Percentiles rank a stretch among this genome's conserved stretches.
These are phyloP conservation scores for Chondrus crispus DNA, from an alignment of 23 red algal species.

Conservation along the genomic window DNA sequence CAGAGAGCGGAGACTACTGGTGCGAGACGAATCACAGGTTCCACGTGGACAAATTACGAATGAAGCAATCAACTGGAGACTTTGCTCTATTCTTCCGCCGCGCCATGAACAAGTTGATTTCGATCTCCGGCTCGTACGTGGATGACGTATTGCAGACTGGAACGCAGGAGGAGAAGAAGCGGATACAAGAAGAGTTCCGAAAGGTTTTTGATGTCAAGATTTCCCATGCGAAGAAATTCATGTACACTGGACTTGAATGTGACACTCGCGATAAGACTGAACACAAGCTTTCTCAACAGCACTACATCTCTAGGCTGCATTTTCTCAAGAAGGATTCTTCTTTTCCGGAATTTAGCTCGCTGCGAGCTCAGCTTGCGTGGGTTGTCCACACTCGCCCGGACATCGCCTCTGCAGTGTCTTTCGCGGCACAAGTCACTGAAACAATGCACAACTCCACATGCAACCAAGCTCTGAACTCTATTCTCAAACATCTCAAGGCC, in stretches of 20 bases:
- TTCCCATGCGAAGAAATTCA: too few relatives aligned
- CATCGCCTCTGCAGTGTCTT: background rate
- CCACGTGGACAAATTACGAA: background rate
- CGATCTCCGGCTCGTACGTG: background rate
- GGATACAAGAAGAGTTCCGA: too few relatives aligned
- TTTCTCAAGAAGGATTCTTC: background rate
- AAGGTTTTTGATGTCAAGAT: too few relatives aligned
- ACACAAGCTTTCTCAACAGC: too few relatives aligned
- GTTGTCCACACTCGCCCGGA: background rate
- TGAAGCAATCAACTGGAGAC: too few relatives aligned
- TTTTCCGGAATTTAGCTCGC: background rate
- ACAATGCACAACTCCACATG: too few relatives aligned
- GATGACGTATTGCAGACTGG: background rate
- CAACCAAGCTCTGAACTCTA: background rate
- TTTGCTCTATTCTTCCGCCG: too few relatives aligned
- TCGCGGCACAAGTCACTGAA: background rate
- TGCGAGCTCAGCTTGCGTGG: background rate
- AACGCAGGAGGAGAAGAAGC: background rate
- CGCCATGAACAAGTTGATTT: too few relatives aligned
- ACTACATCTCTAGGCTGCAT: too few relatives aligned
- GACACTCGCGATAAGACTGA: too few relatives aligned
- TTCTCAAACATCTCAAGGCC: background rate
- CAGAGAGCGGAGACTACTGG: background rate
- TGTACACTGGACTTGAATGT: too few relatives aligned
- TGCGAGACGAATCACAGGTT: background rate